Evolutionary conservation across 1,284 basidiomycete species (phyloP), one percentile per base, ranked within the genome.

Genomic region (Dichomitus squalens): DNA sequence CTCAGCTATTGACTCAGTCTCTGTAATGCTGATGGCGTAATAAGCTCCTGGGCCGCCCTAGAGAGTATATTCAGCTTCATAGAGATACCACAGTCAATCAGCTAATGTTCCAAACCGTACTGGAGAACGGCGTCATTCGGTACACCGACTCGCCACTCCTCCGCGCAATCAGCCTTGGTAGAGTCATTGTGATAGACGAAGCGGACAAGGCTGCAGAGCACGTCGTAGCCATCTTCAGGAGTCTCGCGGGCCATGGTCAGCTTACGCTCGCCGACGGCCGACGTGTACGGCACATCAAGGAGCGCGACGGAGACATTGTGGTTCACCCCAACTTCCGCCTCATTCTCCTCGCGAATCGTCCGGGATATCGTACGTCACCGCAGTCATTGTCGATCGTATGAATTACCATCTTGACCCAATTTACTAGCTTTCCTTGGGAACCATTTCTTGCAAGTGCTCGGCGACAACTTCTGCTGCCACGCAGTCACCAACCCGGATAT

Each of bases 131-230:
- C 23, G 68, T 82, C 9, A 76, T 88, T 68, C 78, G 77, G 59
- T 82, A 86, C 63, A 82, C 76, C 0, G 84, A 87, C 64, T 87
- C 85, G 2, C 85, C 85, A 27, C 79, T 88, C 27, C 76, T 88
- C 7, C 80, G 85, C 11, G 86, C 85, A 1, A 84, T 87, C 57
- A 78, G 70, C 18, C 75, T 75, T 57, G 85, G 86, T 0, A 81
- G 86, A 9, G 74, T 85, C 23, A 84, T 87, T 58, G 79, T 88
- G 61, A 79, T 87, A 46, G 85, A 88, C 65, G 85, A 88, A 63
- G 86, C 85, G 7, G 86, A 88, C 72, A 88, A 88, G 70, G 86
- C 85, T 11, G 84, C 85, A 3, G 85, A 87, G 65, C 85, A 88
- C 59, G 86, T 88, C 52, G 85, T 87, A 16, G 85, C 86, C 4